Evolutionary conservation across 305 asterid genomes (phyloP).

Genomic region (Coffea humblotiana): DNA sequence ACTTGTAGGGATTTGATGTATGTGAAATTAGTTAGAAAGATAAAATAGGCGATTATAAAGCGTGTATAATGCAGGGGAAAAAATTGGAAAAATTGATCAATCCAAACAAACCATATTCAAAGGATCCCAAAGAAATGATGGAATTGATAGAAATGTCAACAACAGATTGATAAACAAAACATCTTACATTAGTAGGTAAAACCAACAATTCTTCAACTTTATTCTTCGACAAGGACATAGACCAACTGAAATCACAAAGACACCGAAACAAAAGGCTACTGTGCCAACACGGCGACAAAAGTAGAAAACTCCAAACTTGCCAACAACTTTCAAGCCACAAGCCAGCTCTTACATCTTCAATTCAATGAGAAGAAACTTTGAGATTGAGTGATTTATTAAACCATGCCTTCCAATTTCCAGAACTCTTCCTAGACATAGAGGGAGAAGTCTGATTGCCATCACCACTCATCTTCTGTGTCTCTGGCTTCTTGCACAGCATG

Average conservation of each 20-base stretch:
- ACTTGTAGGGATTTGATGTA: too few relatives aligned
- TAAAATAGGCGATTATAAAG: too few relatives aligned
- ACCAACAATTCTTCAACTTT: conserved; percentile 6
- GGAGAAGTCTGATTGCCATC: conserved; percentile 33
- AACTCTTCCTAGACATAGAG: conserved; percentile 47
- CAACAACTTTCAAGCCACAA: not conserved
- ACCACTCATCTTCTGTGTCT: conserved; percentile 34
- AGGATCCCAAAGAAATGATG: not conserved
- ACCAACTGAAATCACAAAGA: not conserved
- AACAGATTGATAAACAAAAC: too few relatives aligned
- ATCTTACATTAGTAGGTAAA: not conserved
- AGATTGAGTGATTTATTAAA: conserved; percentile 56
- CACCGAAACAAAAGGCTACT: not conserved
- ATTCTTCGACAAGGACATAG: not conserved
- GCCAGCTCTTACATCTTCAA: not conserved
- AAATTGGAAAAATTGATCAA: too few relatives aligned
- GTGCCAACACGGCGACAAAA: not conserved
- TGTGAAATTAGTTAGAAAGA: too few relatives aligned
- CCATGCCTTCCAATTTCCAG: conserved; percentile 81
- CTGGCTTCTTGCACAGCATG: conserved; percentile 86
- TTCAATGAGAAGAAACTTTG: conserved; percentile 72
- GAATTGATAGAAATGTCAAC: not conserved
- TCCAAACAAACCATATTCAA: not conserved
- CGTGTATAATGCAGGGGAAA: too few relatives aligned
- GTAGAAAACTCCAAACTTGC: not conserved